Conservation (phyloP, 164 flowering plant genomes). For the Dillenia turbinata region DNA sequence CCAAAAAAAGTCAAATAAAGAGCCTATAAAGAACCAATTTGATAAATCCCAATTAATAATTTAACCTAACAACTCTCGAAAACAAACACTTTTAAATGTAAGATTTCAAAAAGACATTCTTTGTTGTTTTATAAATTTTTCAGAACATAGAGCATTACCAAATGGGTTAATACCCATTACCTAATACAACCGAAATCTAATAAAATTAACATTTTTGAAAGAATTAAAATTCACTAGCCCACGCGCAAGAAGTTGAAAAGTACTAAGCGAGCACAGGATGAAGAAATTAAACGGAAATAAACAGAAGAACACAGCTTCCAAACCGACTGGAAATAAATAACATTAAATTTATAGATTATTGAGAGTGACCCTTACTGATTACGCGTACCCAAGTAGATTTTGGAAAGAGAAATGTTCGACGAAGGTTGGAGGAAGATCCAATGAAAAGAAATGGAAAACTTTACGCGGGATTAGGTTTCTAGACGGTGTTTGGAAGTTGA, state of each 20-base stretch:
- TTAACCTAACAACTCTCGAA: not conserved
- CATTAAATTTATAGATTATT: not conserved
- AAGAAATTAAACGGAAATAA: not conserved
- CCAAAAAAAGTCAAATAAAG: too few relatives aligned
- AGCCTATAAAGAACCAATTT: constrained; percentile 9
- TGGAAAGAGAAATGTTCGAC: not conserved
- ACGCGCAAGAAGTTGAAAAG: constrained; percentile 12
- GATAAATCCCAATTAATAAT: not conserved
- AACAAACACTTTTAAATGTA: not conserved
- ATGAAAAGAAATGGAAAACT: constrained; percentile 14
- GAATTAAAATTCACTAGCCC: constrained; percentile 4
- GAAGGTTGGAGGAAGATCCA: constrained; percentile 15
- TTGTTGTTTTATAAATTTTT: too few relatives aligned
- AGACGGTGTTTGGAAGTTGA: constrained; percentile 2
- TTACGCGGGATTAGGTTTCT: too few relatives aligned
- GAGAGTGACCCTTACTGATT: constrained; percentile 1
- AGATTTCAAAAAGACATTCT: too few relatives aligned
- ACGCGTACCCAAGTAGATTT: constrained; percentile 4
- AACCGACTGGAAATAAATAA: not conserved
- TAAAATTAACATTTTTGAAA: not conserved
- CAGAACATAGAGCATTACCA: not conserved
- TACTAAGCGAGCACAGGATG: not conserved
- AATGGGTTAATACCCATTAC: not conserved
- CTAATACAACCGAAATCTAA: not conserved
- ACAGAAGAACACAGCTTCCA: not conserved